A percentile compares a stretch with the other conserved stretches of the same genome.
These are phyloP conservation scores for Solanum tacnaense DNA, from an alignment of 257 asterid species.

Conservation along the genomic window DNA sequence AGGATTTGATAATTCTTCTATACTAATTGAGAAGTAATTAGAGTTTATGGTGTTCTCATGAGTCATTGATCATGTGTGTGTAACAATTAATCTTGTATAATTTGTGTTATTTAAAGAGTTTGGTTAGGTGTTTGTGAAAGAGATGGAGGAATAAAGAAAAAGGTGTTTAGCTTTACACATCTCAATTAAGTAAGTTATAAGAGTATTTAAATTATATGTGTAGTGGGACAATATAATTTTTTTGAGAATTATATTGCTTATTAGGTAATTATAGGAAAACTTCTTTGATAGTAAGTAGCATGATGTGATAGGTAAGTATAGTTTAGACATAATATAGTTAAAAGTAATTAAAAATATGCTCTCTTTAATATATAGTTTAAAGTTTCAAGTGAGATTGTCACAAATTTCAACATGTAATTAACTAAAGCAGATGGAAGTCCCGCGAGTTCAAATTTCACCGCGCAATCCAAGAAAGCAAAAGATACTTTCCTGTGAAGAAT, in stretches of 20 bases:
- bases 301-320: neutral
- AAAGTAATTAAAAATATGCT: neutral
- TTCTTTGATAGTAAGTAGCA: neutral
- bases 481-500: neutral
- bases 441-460: neutral
- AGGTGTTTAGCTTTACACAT: neutral
- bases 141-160: neutral
- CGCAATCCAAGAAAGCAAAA: rapidly evolving
- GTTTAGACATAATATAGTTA: neutral
- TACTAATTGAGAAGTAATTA: slow-evolving; percentile 6
- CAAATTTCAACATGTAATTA: neutral
- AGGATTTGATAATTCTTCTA: slow-evolving; percentile 5
- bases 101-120: neutral
- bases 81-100: neutral
- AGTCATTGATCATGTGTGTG: neutral
- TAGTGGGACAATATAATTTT: neutral
- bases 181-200: neutral
- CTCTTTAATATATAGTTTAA: neutral
- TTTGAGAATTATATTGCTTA: neutral
- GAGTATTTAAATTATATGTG: neutral
- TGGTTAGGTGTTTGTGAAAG: neutral
- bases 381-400: neutral
- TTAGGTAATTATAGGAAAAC: neutral
- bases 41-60: neutral
- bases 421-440: neutral